phyloP scores from a whole-genome alignment of 257 asterid species.

The Oldenlandia corymbosa region DNA sequence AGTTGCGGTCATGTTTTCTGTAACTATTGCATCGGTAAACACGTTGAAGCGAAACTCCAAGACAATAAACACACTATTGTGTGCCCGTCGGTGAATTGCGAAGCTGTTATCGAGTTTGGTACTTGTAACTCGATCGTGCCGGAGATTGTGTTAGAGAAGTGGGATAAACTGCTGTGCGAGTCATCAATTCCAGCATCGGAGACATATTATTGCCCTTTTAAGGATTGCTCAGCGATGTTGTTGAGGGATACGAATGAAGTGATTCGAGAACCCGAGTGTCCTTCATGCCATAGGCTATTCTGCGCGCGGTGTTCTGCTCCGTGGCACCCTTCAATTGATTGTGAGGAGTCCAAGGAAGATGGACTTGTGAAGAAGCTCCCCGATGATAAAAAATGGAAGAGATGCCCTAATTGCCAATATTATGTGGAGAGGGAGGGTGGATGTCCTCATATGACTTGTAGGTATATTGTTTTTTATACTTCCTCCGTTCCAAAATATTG shows the following conservation, averaged over 20 bases:
- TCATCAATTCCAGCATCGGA: background rate
- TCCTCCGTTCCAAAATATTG: too few species aligned
- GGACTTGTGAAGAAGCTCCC: slow-evolving; percentile 13
- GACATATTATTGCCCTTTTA: slow-evolving; percentile 44
- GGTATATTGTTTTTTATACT: background rate
- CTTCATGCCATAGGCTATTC: slow-evolving; percentile 33
- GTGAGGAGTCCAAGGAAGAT: slow-evolving; percentile 13
- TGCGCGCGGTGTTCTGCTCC: too few species aligned
- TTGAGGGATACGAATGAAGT: slow-evolving; percentile 2
- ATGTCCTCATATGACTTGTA: slow-evolving; percentile 20
- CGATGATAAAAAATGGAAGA: slow-evolving; percentile 13
- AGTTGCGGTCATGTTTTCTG: slow-evolving; percentile 46
- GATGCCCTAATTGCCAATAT: slow-evolving; percentile 22
- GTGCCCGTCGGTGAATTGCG: slow-evolving; percentile 54
- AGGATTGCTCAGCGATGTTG: slow-evolving; percentile 40
- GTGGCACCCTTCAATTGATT: too few species aligned
- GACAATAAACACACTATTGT: slow-evolving; percentile 3
- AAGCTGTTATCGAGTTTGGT: slow-evolving; percentile 21
- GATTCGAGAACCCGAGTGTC: slow-evolving; percentile 43
- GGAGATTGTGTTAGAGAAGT: slow-evolving; percentile 4
- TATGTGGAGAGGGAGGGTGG: slow-evolving; percentile 21
- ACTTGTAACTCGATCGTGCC: slow-evolving; percentile 20
- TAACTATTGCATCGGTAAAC: slow-evolving; percentile 39
- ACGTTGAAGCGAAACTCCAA: slow-evolving; percentile 27
- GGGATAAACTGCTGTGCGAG: slow-evolving; percentile 12